These are phyloP conservation scores for Aspergillaceae sp. DNA, from an alignment of 2,329 filamentous ascomycete species.

Conservation along the genomic window DNA sequence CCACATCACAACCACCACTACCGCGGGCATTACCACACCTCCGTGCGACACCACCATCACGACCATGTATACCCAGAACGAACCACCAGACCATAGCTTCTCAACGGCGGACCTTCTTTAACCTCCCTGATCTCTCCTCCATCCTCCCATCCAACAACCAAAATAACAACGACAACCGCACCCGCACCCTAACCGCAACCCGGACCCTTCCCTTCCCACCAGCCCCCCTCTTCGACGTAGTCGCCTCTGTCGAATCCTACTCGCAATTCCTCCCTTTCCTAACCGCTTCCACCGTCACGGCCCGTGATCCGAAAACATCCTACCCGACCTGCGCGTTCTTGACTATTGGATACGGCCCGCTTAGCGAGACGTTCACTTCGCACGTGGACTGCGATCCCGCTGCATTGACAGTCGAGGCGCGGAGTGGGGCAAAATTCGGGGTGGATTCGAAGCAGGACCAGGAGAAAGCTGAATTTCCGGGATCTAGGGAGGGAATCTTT, in stretches of 20 bases:
- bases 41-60: slow-evolving; percentile 4
- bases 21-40: not conserved
- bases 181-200: slow-evolving; percentile 62
- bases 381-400: slow-evolving; percentile 68
- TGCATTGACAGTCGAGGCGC: slow-evolving; percentile 61
- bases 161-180: slow-evolving; percentile 26
- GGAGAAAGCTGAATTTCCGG: slow-evolving; percentile 48
- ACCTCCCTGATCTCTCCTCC: slow-evolving; percentile 22
- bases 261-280: slow-evolving; percentile 87
- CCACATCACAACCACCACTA: not conserved
- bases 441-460: slow-evolving; percentile 50
- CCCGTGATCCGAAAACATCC: slow-evolving; percentile 50
- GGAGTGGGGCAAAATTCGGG: slow-evolving; percentile 34
- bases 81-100: slow-evolving; percentile 3
- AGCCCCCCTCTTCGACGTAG: slow-evolving; percentile 66
- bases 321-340: slow-evolving; percentile 67
- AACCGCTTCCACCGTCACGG: slow-evolving; percentile 64
- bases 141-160: slow-evolving; percentile 15
- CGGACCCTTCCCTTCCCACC: slow-evolving; percentile 70
- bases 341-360: slow-evolving; percentile 73
- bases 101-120: slow-evolving; percentile 3
- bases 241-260: slow-evolving; percentile 84
- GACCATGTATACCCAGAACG: not conserved
- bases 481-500: slow-evolving; percentile 41
- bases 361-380: slow-evolving; percentile 77